Conservation (phyloP, 73 alveolate species). For the Tetrahymena malaccensis region DNA sequence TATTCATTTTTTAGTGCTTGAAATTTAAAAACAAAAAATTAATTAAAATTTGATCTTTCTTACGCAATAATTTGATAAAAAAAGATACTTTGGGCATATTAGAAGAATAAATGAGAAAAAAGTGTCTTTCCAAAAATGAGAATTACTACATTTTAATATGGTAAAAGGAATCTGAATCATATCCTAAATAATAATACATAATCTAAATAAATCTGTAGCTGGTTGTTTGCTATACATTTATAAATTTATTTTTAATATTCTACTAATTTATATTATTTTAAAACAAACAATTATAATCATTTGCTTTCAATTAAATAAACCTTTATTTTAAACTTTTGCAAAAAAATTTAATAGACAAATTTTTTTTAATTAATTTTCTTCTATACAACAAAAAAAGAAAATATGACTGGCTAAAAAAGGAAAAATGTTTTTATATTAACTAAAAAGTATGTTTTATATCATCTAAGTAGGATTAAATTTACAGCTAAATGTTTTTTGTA, state of each 20-base stretch:
- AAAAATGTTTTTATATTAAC: neutral
- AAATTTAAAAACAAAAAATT: neutral
- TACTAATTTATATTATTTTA: neutral
- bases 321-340: neutral
- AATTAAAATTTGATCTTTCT: neutral
- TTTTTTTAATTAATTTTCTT: neutral
- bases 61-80: neutral
- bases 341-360: neutral
- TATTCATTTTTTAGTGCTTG: neutral
- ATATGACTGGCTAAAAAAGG: neutral
- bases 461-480: neutral
- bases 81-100: neutral
- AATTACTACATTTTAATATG: neutral
- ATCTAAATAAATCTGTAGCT: neutral
- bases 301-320: neutral
- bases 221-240: neutral
- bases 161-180: neutral
- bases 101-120: neutral
- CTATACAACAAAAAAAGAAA: neutral
- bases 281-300: neutral
- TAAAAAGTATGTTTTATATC: too few relatives aligned
- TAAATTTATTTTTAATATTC: neutral
- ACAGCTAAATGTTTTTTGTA: too few relatives aligned
- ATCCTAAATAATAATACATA: neutral
- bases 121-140: neutral